Evolutionary conservation across 495 filamentous ascomycete genomes (phyloP).

Genomic region (Cercophora scortea): DNA sequence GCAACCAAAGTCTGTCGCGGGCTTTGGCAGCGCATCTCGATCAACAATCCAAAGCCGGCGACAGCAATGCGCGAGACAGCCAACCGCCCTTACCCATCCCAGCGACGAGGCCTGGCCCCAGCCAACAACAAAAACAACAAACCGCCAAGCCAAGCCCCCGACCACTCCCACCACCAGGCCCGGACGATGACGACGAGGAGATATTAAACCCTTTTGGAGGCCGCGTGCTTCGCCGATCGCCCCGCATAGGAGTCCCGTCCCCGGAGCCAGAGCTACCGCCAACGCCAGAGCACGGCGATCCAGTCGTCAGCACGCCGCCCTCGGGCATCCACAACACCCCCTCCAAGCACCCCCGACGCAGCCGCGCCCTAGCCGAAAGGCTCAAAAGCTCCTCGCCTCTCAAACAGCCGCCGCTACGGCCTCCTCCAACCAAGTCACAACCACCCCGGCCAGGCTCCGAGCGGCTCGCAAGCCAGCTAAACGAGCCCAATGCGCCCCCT

Average conservation of each 20-base stretch:
- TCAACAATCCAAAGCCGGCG: slow-evolving; percentile 5
- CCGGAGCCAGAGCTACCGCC: slow-evolving; percentile 64
- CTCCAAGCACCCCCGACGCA: slow-evolving; percentile 33
- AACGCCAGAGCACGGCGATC: slow-evolving; percentile 56
- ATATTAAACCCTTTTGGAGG: slow-evolving; percentile 33
- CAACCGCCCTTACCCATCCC: slow-evolving; percentile 4
- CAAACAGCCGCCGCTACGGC: slow-evolving; percentile 25
- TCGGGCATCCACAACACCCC: slow-evolving; percentile 47
- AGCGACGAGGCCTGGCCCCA: slow-evolving; percentile 7
- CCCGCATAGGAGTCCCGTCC: slow-evolving; percentile 30
- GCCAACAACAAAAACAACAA: background rate
- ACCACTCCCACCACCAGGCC: slow-evolving; percentile 30
- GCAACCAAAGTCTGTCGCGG: slow-evolving; percentile 5
- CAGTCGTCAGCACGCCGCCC: slow-evolving; percentile 42
- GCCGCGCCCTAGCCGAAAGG: slow-evolving; percentile 28
- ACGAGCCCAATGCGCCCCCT: no score
- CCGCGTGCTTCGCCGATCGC: slow-evolving; percentile 23
- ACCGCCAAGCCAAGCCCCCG: slow-evolving; percentile 27
- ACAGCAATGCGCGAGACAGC: slow-evolving; percentile 2
- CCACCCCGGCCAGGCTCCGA: background rate
- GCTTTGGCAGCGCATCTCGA: slow-evolving; percentile 10
- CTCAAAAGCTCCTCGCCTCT: slow-evolving; percentile 37
- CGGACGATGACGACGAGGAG: slow-evolving; percentile 35
- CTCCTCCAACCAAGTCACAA: slow-evolving; percentile 1
- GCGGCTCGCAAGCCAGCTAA: no score